Conservation (phyloP, 2,329 filamentous ascomycete species). For the Aspergillus neotritici region DNA sequence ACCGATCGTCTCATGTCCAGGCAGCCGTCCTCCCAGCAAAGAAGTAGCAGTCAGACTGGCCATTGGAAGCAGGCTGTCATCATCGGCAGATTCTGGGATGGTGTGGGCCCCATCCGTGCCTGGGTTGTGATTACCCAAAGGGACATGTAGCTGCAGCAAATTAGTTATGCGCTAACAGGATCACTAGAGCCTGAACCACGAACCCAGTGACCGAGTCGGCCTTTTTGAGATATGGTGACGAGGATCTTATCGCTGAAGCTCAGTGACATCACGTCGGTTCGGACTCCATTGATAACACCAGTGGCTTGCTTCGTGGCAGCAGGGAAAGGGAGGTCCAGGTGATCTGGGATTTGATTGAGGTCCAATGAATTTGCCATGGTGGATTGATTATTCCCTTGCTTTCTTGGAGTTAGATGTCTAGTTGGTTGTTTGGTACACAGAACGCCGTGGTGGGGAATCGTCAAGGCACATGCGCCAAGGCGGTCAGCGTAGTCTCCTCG, state of each 20-base stretch:
- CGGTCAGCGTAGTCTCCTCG: slow-evolving; percentile 16
- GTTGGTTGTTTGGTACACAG: too few relatives aligned
- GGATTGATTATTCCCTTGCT: neutral
- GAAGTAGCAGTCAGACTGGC: slow-evolving; percentile 80
- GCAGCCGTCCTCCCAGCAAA: slow-evolving; percentile 73
- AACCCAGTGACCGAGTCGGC: slow-evolving; percentile 88
- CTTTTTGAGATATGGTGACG: slow-evolving; percentile 80
- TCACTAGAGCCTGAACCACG: slow-evolving; percentile 15
- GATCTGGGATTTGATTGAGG: slow-evolving; percentile 36
- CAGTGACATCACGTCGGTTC: slow-evolving; percentile 67
- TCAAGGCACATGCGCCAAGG: slow-evolving; percentile 1
- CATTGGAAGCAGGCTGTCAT: slow-evolving; percentile 64
- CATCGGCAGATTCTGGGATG: slow-evolving; percentile 41
- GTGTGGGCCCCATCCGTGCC: slow-evolving; percentile 35
- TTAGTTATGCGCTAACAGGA: slow-evolving; percentile 8
- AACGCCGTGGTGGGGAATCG: too few relatives aligned
- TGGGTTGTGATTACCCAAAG: slow-evolving; percentile 30
- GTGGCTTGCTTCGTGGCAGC: slow-evolving; percentile 56
- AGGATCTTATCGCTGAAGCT: slow-evolving; percentile 87
- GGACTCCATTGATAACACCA: slow-evolving; percentile 59
- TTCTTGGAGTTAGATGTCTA: too few relatives aligned
- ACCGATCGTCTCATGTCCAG: slow-evolving; percentile 73
- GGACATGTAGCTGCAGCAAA: slow-evolving; percentile 25
- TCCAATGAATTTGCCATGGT: slow-evolving; percentile 24
- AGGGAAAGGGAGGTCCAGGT: slow-evolving; percentile 57